Percentiles rank a stretch among this genome's conserved stretches.
These are phyloP conservation scores for Petunia secreta DNA, from an alignment of 257 asterid species.

Conservation along the genomic window DNA sequence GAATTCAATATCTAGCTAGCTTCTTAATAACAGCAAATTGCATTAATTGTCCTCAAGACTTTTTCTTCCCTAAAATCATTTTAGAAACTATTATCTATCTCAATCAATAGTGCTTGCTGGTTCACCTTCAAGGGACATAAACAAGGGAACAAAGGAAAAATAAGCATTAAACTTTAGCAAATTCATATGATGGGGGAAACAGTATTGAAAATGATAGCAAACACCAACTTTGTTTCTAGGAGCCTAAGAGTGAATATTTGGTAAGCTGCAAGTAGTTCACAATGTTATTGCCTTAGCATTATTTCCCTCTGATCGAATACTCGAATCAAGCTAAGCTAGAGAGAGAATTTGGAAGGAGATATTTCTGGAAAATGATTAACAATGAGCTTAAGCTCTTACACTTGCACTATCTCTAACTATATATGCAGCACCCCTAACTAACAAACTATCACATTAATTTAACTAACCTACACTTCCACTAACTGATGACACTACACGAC, in stretches of 20 bases:
- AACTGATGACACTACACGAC: too few species aligned
- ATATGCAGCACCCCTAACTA: too few species aligned
- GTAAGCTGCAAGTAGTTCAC: neutral
- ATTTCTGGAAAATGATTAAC: too few species aligned
- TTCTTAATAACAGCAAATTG: conserved; percentile 15
- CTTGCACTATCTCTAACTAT: too few species aligned
- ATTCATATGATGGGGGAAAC: neutral
- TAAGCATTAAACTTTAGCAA: neutral
- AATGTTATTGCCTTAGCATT: neutral
- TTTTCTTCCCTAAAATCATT: neutral
- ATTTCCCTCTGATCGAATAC: neutral
- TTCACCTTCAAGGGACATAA: neutral
- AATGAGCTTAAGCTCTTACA: too few species aligned
- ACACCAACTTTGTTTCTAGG: neutral
- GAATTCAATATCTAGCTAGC: conserved; percentile 22
- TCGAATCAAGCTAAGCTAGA: too few species aligned
- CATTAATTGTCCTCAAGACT: conserved; percentile 8
- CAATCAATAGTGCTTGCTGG: neutral
- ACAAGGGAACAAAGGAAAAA: neutral
- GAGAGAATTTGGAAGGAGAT: too few species aligned
- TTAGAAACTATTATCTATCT: neutral
- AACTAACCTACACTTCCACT: too few species aligned
- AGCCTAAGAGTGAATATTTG: neutral
- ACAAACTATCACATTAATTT: too few species aligned
- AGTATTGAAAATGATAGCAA: neutral